Conservation (phyloP, 164 flowering plant species). For the Hamamelis virginiana region DNA sequence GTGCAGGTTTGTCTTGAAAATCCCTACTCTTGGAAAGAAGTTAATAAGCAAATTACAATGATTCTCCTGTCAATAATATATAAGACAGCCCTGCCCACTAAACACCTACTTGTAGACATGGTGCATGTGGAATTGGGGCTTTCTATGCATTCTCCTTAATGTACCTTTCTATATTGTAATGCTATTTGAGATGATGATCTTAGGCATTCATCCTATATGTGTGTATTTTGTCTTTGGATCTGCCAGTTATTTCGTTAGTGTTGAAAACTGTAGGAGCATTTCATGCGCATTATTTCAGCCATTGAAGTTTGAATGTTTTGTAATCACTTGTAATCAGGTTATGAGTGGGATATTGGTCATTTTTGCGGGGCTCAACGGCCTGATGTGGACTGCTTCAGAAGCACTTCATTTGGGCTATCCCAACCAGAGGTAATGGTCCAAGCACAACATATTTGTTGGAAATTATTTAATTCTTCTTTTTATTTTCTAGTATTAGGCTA, state of each 20-base stretch:
- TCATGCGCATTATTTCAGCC: neutral
- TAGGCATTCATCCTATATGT: neutral
- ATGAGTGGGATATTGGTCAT: conserved; percentile 99
- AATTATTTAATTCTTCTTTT: too few relatives aligned
- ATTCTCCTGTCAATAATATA: neutral
- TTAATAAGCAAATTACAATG: neutral
- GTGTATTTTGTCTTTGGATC: neutral
- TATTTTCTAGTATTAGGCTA: too few relatives aligned
- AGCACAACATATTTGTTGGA: neutral
- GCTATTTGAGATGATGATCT: neutral
- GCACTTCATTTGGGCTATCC: conserved; percentile 83
- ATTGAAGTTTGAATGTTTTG: conserved; percentile 11
- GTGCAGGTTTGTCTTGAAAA: neutral
- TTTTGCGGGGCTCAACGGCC: conserved; percentile 81
- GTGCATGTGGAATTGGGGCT: neutral
- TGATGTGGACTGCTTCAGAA: conserved; percentile 85
- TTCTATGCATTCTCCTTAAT: neutral
- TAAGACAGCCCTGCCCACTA: neutral
- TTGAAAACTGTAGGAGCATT: neutral
- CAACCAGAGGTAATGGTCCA: conserved; percentile 49
- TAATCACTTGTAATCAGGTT: conserved; percentile 45
- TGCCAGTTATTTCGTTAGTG: neutral
- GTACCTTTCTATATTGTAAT: neutral
- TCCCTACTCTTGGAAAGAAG: too few relatives aligned
- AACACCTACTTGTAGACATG: neutral